Evolutionary conservation across 2,329 filamentous ascomycete species (phyloP).

Genomic region (Verticillium nonalfalfae): DNA sequence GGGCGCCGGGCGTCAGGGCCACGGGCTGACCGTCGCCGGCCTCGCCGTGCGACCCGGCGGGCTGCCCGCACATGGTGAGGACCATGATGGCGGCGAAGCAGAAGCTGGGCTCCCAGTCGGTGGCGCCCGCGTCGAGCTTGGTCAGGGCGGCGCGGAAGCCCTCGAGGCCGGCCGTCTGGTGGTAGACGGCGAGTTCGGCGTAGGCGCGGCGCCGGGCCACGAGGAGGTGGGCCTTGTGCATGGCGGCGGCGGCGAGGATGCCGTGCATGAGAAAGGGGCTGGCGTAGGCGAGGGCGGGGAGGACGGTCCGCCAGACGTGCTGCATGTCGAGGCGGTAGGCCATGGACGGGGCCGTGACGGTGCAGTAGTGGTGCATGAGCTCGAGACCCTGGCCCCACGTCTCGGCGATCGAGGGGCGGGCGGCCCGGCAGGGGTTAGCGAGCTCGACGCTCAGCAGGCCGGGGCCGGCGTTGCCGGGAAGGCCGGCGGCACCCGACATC

Average conservation of each 20-base stretch:
- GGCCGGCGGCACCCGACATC: not conserved
- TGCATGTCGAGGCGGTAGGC: conserved; percentile 14
- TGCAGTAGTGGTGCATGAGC: conserved; percentile 23
- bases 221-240: conserved; percentile 22
- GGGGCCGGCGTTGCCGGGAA: not conserved
- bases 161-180: conserved; percentile 21
- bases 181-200: conserved; percentile 18
- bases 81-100: conserved; percentile 34
- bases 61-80: conserved; percentile 12
- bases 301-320: conserved; percentile 18
- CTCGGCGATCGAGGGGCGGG: not conserved
- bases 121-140: conserved; percentile 5
- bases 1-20: not conserved
- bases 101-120: conserved; percentile 24
- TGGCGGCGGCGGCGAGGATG: conserved; percentile 19
- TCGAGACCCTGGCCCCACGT: conserved; percentile 14
- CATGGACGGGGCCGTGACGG: conserved; percentile 16
- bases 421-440: not conserved
- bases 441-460: not conserved
- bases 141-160: conserved; percentile 17
- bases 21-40: not conserved
- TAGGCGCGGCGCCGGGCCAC: conserved; percentile 16
- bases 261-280: conserved; percentile 22
- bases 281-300: conserved; percentile 19
- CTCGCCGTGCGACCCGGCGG: not conserved